Percentiles rank a stretch among this genome's conserved stretches.
Conservation (phyloP, 2,329 filamentous ascomycete genomes). For the Fusarium xylarioides region DNA sequence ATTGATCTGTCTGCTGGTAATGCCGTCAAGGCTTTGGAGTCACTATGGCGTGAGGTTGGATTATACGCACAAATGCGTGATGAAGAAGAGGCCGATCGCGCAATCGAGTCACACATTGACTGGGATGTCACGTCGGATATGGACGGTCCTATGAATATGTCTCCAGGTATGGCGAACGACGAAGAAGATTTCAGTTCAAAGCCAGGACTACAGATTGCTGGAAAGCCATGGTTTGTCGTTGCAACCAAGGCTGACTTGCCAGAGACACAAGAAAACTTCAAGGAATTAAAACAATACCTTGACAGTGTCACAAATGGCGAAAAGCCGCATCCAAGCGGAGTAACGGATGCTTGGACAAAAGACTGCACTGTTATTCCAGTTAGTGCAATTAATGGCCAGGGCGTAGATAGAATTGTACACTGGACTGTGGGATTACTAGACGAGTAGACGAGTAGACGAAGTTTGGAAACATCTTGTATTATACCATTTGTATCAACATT, state of each 20-base stretch:
- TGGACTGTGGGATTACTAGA: slow-evolving; percentile 76
- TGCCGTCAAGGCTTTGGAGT: slow-evolving; percentile 79
- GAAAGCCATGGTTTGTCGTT: slow-evolving; percentile 96
- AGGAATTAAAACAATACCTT: slow-evolving; percentile 74
- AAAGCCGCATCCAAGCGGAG: slow-evolving; percentile 76
- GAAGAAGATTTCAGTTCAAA: slow-evolving; percentile 12
- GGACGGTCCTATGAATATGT: slow-evolving; percentile 40
- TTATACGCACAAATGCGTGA: slow-evolving; percentile 84
- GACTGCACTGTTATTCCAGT: slow-evolving; percentile 80
- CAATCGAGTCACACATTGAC: slow-evolving; percentile 65
- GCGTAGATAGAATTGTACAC: slow-evolving; percentile 78
- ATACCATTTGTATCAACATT: slow-evolving; percentile 35
- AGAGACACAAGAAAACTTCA: slow-evolving; percentile 81
- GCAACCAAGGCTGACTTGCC: slow-evolving; percentile 91
- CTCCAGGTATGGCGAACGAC: slow-evolving; percentile 27
- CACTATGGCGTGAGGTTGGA: slow-evolving; percentile 89
- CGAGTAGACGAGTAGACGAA: slow-evolving; percentile 59
- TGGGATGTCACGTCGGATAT: slow-evolving; percentile 64
- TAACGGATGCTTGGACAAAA: slow-evolving; percentile 65
- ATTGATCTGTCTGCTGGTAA: slow-evolving; percentile 84
- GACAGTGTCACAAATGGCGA: slow-evolving; percentile 68
- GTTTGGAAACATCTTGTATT: slow-evolving; percentile 25
- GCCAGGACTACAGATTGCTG: slow-evolving; percentile 76
- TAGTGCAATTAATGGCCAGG: slow-evolving; percentile 88
- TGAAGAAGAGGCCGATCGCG: slow-evolving; percentile 73